Conservation (phyloP, 225 moss, liverwort and hornwort genomes). For the Lunularia cruciata region DNA sequence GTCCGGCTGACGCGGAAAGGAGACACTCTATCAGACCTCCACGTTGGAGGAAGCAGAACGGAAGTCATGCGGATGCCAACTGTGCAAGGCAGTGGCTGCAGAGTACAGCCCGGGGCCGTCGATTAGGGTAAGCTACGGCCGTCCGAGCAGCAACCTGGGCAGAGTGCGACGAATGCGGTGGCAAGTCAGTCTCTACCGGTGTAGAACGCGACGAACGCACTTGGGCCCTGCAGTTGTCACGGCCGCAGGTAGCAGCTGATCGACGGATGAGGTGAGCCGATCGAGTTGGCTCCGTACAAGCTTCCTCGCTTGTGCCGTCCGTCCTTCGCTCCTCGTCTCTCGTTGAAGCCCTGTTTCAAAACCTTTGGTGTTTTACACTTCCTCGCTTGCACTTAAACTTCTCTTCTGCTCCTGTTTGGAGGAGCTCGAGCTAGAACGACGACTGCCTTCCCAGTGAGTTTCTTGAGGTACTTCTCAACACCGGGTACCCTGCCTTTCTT, state of each 20-base stretch:
- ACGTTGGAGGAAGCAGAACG: neutral
- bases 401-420: neutral
- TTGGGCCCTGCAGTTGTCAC: neutral
- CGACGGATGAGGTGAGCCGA: neutral
- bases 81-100: neutral
- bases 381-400: neutral
- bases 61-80: neutral
- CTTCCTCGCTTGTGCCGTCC: neutral
- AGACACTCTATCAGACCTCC: neutral
- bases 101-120: neutral
- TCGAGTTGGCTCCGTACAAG: neutral
- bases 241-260: neutral
- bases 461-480: slow-evolving; percentile 2
- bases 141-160: neutral
- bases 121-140: neutral
- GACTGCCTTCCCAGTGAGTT: neutral
- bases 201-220: neutral
- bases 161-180: neutral
- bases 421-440: too few relatives aligned
- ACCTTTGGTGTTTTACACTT: neutral
- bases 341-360: neutral
- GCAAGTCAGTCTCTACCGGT: neutral
- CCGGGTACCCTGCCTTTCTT: too few relatives aligned
- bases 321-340: neutral
- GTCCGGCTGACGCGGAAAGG: too few relatives aligned